These are phyloP conservation scores for Rhytidhysteron rufulum DNA, from an alignment of 2,329 filamentous ascomycete species.

Conservation along the genomic window DNA sequence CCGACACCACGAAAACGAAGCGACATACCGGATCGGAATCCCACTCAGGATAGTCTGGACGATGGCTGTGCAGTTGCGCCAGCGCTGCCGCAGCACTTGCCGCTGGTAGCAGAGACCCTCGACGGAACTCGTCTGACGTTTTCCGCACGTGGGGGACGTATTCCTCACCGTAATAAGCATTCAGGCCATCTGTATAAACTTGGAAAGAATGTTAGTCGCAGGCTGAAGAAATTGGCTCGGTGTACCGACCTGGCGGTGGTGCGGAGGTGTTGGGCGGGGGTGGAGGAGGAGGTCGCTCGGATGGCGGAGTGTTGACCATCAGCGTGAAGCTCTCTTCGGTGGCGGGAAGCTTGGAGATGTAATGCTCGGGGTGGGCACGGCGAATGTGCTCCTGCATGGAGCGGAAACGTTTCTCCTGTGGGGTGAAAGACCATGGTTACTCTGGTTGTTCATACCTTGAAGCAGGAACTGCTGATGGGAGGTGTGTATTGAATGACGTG, in stretches of 20 bases:
- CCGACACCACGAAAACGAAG: too few species aligned
- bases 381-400: slow-evolving; percentile 99
- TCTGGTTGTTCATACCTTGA: slow-evolving; percentile 13
- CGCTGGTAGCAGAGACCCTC: slow-evolving; percentile 61
- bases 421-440: slow-evolving; percentile 27
- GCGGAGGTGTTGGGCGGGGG: slow-evolving; percentile 39
- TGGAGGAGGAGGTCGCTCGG: slow-evolving; percentile 60
- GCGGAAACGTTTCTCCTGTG: slow-evolving; percentile 87
- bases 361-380: slow-evolving; percentile 92
- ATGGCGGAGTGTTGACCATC: slow-evolving; percentile 90
- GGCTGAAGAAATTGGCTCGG: slow-evolving; percentile 22
- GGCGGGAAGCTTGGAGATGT: slow-evolving; percentile 94
- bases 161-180: slow-evolving; percentile 64
- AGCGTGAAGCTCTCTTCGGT: slow-evolving; percentile 96
- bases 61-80: slow-evolving; percentile 78
- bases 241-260: slow-evolving; percentile 29
- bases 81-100: slow-evolving; percentile 81
- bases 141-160: slow-evolving; percentile 65
- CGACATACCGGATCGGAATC: slow-evolving; percentile 36
- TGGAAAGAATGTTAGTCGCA: slow-evolving; percentile 29
- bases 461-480: slow-evolving; percentile 4
- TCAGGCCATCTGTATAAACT: slow-evolving; percentile 56
- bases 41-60: slow-evolving; percentile 60
- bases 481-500: too few species aligned
- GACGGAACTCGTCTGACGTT: slow-evolving; percentile 64